A percentile compares a stretch with the other conserved stretches of the same genome.
These are phyloP conservation scores for Anethum foeniculum DNA, from an alignment of 140 eudicot genomes.

Conservation along the genomic window DNA sequence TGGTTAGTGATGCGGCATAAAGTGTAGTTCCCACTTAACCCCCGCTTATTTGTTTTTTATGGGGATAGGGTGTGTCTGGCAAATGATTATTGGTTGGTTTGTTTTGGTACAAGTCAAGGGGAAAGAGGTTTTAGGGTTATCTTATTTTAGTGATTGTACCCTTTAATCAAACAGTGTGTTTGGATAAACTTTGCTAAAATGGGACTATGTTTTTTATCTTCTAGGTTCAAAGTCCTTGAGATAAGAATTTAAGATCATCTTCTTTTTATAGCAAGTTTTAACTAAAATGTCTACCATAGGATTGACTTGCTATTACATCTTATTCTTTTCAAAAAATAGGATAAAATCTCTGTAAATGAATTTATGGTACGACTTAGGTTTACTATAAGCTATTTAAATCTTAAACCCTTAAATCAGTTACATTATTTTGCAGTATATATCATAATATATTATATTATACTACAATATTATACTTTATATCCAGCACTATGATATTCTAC, in stretches of 20 bases:
- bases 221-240: not conserved
- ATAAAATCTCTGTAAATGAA: no score
- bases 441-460: no score
- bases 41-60: not conserved
- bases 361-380: no score
- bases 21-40: slow-evolving; percentile 11
- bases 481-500: no score
- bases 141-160: not conserved
- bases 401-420: no score
- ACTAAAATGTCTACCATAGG: not conserved
- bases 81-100: not conserved
- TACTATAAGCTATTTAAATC: no score
- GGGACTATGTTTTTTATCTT: not conserved
- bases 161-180: not conserved
- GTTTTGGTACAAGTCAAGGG: not conserved
- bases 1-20: slow-evolving; percentile 3
- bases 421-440: no score
- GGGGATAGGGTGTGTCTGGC: not conserved
- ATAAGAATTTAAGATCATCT: not conserved
- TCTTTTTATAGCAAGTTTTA: not conserved
- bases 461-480: no score
- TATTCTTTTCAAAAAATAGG: no score
- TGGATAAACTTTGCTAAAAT: not conserved
- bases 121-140: not conserved
- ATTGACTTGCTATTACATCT: no score